Evolutionary conservation across 2,329 filamentous ascomycete species (phyloP).

Genomic region (Hymenoscyphus scutula): DNA sequence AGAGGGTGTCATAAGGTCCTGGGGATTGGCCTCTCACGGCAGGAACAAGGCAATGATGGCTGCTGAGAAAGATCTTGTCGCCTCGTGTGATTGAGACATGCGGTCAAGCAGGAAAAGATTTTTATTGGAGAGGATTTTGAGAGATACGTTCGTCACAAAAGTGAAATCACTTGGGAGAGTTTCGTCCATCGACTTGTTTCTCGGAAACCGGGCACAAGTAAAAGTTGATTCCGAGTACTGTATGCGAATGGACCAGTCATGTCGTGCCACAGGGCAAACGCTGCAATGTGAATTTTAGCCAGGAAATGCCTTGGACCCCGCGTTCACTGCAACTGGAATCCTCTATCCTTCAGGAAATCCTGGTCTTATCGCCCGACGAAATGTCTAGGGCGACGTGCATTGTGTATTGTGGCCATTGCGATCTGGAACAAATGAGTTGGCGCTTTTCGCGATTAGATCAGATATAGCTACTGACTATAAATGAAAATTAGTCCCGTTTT

Average conservation of each 20-base stretch:
- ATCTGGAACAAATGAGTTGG: background rate
- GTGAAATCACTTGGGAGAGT: background rate
- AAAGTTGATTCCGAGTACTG: background rate
- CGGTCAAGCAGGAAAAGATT: background rate
- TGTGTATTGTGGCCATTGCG: background rate
- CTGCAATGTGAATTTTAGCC: background rate
- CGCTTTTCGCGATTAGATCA: background rate
- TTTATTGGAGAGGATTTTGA: background rate
- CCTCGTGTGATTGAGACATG: background rate
- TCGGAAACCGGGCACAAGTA: background rate
- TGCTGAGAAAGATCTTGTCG: background rate
- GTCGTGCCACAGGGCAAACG: conserved; percentile 1
- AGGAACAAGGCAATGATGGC: conserved; percentile 1
- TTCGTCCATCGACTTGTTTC: background rate
- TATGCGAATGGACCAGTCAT: background rate
- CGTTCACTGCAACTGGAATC: background rate
- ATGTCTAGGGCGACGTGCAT: background rate
- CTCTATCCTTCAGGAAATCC: background rate
- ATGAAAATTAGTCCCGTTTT: background rate
- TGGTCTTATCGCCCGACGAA: background rate
- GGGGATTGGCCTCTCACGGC: conserved; percentile 1
- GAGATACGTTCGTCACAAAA: background rate
- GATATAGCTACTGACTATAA: background rate
- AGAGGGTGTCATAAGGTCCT: background rate
- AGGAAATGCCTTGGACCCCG: background rate